phyloP scores from a whole-genome alignment of 352 stramenopile species.

The Phytophthora fragariaefolia region DNA sequence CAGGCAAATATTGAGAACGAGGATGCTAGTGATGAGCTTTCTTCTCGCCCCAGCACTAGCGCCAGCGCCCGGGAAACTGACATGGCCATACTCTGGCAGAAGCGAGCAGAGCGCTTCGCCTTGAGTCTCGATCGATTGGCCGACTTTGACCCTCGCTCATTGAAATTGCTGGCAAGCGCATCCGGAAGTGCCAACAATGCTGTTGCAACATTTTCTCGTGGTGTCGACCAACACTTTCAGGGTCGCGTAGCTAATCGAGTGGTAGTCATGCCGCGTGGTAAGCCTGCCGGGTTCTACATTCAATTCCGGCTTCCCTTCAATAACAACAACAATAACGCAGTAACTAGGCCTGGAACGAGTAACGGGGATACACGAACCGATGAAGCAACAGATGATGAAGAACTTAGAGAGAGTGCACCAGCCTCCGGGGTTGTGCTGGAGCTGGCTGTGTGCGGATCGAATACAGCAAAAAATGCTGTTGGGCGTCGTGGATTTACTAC shows the following conservation, averaged over 20 bases:
- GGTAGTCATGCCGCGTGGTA: slow-evolving; percentile 60
- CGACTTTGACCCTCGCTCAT: slow-evolving; percentile 30
- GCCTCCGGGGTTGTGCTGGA: slow-evolving; percentile 46
- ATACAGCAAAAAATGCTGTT: slow-evolving; percentile 25
- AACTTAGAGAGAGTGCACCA: neutral
- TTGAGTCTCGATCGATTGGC: slow-evolving; percentile 23
- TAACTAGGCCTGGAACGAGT: neutral
- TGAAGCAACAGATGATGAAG: slow-evolving; percentile 13
- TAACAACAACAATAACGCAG: neutral
- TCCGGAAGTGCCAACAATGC: slow-evolving; percentile 25
- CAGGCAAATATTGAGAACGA: slow-evolving; percentile 7
- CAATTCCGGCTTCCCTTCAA: slow-evolving; percentile 59
- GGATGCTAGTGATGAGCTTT: slow-evolving; percentile 1
- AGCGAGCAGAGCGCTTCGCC: slow-evolving; percentile 27
- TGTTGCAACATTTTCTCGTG: slow-evolving; percentile 13
- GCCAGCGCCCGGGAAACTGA: slow-evolving; percentile 22
- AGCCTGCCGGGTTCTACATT: slow-evolving; percentile 56
- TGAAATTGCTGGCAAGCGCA: slow-evolving; percentile 15
- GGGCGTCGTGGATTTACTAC: slow-evolving; percentile 54
- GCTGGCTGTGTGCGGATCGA: slow-evolving; percentile 54
- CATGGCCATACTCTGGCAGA: slow-evolving; percentile 26
- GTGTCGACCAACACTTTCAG: slow-evolving; percentile 43
- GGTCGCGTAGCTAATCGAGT: slow-evolving; percentile 49
- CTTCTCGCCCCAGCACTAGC: slow-evolving; percentile 18
- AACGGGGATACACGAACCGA: slow-evolving; percentile 21